Conservation (phyloP, 352 stramenopile genomes). For the Phytophthora syringae region DNA sequence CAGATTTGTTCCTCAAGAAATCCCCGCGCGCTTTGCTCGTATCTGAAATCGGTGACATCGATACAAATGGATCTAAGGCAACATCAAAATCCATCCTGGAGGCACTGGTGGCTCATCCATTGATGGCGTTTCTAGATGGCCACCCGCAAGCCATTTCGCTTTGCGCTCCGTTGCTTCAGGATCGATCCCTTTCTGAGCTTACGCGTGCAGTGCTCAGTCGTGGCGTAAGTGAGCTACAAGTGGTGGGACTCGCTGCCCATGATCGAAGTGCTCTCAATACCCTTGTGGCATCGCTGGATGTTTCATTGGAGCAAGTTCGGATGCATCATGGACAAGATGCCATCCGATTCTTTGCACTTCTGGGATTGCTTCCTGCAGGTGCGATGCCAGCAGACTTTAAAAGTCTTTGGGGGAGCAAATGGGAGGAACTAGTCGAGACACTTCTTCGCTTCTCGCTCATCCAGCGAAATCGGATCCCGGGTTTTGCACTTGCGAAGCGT, state of each 20-base stretch:
- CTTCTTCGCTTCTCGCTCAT: constrained; percentile 80
- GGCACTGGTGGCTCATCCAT: constrained; percentile 63
- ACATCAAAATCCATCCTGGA: constrained; percentile 59
- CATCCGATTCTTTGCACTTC: constrained; percentile 77
- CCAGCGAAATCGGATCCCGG: constrained; percentile 74
- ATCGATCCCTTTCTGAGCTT: constrained; percentile 75
- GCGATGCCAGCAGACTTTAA: constrained; percentile 83
- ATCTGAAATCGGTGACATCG: constrained; percentile 70
- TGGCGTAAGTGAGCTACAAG: constrained; percentile 72
- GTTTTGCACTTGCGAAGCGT: constrained; percentile 64
- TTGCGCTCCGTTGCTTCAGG: constrained; percentile 74
- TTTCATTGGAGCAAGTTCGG: constrained; percentile 78
- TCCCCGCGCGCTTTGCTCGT: constrained; percentile 67
- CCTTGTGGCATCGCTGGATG: constrained; percentile 74
- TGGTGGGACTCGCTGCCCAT: constrained; percentile 65
- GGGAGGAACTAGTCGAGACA: constrained; percentile 67
- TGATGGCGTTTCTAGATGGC: constrained; percentile 84
- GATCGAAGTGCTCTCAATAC: constrained; percentile 80
- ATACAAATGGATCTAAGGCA: constrained; percentile 30
- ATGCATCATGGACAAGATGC: constrained; percentile 73
- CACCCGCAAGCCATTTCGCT: constrained; percentile 85
- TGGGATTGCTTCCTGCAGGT: constrained; percentile 72
- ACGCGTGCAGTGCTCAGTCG: constrained; percentile 75
- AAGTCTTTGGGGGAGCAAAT: constrained; percentile 73
- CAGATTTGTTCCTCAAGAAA: constrained; percentile 83